Percentiles rank a stretch among this genome's conserved stretches.
Evolutionary conservation across 1,284 basidiomycete species (phyloP).

Genomic region (Ceratobasidium sp.): DNA sequence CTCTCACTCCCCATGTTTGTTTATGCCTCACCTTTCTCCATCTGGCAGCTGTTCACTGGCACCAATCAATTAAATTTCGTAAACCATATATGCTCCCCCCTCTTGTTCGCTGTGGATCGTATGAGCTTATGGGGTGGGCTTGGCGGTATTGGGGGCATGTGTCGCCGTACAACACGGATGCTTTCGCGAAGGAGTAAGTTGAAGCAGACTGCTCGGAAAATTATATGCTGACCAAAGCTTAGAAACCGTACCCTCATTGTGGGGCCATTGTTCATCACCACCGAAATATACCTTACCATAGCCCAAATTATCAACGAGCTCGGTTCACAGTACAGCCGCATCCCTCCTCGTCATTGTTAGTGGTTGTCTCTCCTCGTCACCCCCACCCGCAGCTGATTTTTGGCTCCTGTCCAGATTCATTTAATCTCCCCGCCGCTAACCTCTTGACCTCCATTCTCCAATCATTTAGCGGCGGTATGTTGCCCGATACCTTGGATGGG

Average conservation of each 20-base stretch:
- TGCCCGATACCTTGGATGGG: slow-evolving; percentile 48
- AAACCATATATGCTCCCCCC: slow-evolving; percentile 70
- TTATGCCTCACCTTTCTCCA: background rate
- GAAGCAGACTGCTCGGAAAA: background rate
- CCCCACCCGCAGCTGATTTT: background rate
- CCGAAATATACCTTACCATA: slow-evolving; percentile 52
- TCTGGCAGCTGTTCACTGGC: slow-evolving; percentile 60
- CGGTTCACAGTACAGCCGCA: slow-evolving; percentile 55
- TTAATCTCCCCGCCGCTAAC: slow-evolving; percentile 58
- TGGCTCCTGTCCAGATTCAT: slow-evolving; percentile 50
- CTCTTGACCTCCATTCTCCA: slow-evolving; percentile 58
- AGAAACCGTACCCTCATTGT: slow-evolving; percentile 37
- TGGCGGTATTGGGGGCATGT: slow-evolving; percentile 51
- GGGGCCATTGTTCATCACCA: slow-evolving; percentile 43
- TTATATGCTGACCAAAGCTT: background rate
- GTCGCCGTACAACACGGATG: slow-evolving; percentile 37
- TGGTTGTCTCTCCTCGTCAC: background rate
- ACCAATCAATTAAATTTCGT: slow-evolving; percentile 59
- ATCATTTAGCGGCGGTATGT: slow-evolving; percentile 58
- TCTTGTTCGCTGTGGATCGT: slow-evolving; percentile 63
- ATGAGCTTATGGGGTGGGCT: slow-evolving; percentile 63
- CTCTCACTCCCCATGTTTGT: background rate
- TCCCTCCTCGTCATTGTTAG: slow-evolving; percentile 53
- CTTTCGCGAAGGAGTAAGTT: slow-evolving; percentile 65
- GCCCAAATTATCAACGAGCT: slow-evolving; percentile 56